Base-by-base conservation (phyloP, 352 stramenopile species). In the Globisporangium emineosum region DNA sequence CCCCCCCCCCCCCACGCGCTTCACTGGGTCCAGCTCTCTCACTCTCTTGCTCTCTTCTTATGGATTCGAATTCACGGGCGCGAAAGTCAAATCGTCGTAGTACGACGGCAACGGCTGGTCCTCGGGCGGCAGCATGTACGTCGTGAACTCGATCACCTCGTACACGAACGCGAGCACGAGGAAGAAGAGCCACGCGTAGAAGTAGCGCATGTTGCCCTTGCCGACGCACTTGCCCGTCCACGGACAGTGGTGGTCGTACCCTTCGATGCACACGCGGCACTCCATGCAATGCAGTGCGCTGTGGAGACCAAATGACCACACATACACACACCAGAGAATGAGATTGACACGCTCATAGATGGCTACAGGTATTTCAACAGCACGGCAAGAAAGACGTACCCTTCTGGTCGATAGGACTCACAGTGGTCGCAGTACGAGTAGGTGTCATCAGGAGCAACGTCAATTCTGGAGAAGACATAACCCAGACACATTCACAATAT, bases 201-300 rank as follows among this genome's bases (percentile, higher is more conserved):
- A 96, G 72, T 82, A 92, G 29, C 72, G 71, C 21, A 94, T 68
- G 62, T 91, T 97, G 59, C 79, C 66, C 53, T 80, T 83, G 62
- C 89, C 90, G 57, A 97, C 83, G 66, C 90, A 97, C 70, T 97
- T 96, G 64, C 90, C 88, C 13, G 91, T 97, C 88, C 91, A 97
- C n/a, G 91, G 91, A 71, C 91, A 97, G 57, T 97, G 91, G 75
- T 97, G 91, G 70, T 97, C 90, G 65, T 96, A 92, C 52, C 89
- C 88, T 47, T 89, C 81, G 56, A 97, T 87, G 60, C 89, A 97
- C 61, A 91, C 88, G 40, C 86, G 81, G 67, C 89, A 97, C 62
- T 96, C 86, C 71, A 90, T 85, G 63, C 89, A 97, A 59, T 97
- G 89, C 37, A 88, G 67, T 7, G 89, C 85, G 21, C 81, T 95